Evolutionary conservation across 2,329 filamentous ascomycete species (phyloP).

Genomic region (Colletotrichum tofieldiae): DNA sequence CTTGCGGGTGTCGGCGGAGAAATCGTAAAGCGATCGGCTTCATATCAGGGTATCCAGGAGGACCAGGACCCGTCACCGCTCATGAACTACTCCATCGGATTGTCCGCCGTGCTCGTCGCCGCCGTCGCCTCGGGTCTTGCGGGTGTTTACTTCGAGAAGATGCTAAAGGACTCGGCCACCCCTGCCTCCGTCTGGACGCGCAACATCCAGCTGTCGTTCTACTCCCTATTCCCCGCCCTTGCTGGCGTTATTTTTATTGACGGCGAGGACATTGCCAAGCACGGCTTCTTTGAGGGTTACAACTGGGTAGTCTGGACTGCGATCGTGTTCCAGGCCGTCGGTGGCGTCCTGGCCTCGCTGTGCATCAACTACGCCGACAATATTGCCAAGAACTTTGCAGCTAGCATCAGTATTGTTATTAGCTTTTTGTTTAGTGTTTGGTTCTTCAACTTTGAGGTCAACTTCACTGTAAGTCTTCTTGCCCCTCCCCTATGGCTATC

Average conservation of each 20-base stretch:
- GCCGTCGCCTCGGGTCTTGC: conserved; percentile 88
- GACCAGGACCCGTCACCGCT: conserved; percentile 66
- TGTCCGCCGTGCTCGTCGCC: conserved; percentile 83
- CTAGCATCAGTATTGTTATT: conserved; percentile 90
- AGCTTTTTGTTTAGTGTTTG: conserved; percentile 88
- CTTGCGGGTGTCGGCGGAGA: conserved; percentile 48
- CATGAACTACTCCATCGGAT: conserved; percentile 85
- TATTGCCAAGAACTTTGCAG: conserved; percentile 94
- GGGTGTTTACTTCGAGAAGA: conserved; percentile 91
- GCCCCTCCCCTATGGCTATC: conserved; percentile 10
- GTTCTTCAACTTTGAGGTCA: conserved; percentile 87
- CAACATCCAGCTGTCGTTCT: conserved; percentile 95
- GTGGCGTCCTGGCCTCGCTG: conserved; percentile 83
- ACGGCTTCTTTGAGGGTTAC: conserved; percentile 96
- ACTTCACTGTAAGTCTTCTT: conserved; percentile 75
- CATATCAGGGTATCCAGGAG: conserved; percentile 89
- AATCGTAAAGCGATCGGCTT: conserved; percentile 79
- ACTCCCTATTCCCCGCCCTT: conserved; percentile 91
- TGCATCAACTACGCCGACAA: conserved; percentile 90
- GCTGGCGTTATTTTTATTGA: conserved; percentile 91
- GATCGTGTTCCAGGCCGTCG: conserved; percentile 85
- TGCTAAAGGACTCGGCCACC: conserved; percentile 86
- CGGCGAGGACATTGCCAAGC: conserved; percentile 84
- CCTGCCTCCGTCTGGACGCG: conserved; percentile 86
- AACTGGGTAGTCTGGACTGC: conserved; percentile 93